Percentiles rank a stretch among this genome's conserved stretches.
Conservation (phyloP, 768 basidiomycete genomes). For the Chiua virens region DNA sequence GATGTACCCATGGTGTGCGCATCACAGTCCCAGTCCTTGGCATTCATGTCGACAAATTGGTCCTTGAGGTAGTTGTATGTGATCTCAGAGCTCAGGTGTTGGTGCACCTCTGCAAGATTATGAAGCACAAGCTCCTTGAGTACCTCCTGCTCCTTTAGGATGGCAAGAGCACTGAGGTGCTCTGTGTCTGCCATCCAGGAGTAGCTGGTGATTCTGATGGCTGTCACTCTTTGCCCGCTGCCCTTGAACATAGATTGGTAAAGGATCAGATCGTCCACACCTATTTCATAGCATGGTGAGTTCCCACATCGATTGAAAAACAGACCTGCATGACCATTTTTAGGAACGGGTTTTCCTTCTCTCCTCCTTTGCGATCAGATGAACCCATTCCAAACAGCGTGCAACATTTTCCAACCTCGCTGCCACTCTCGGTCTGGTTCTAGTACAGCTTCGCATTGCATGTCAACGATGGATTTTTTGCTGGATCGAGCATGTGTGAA, state of each 20-base stretch:
- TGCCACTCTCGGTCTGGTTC: no score
- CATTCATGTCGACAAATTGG: constrained; percentile 21
- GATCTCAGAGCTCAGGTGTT: constrained; percentile 5
- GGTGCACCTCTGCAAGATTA: constrained; percentile 22
- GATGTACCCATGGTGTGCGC: constrained; percentile 37
- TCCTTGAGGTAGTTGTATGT: constrained; percentile 20
- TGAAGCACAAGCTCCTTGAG: constrained; percentile 30
- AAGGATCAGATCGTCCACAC: no score
- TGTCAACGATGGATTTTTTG: no score
- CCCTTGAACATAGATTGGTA: constrained; percentile 40
- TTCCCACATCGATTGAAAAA: no score
- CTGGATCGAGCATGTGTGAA: constrained; percentile 7
- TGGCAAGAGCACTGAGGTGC: constrained; percentile 38
- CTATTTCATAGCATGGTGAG: no score
- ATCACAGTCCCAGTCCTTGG: constrained; percentile 37
- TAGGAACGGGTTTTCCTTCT: no score
- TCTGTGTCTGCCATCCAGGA: constrained; percentile 40
- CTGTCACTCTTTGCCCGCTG: no score
- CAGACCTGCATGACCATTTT: no score
- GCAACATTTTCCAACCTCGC: no score
- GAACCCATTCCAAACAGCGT: no score
- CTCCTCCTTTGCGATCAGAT: no score
- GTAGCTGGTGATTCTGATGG: constrained; percentile 47
- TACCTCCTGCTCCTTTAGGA: not conserved
- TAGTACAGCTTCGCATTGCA: no score